Base-by-base conservation (phyloP, 169 alveolate genomes). In the Ichthyophthirius multifiliis region DNA sequence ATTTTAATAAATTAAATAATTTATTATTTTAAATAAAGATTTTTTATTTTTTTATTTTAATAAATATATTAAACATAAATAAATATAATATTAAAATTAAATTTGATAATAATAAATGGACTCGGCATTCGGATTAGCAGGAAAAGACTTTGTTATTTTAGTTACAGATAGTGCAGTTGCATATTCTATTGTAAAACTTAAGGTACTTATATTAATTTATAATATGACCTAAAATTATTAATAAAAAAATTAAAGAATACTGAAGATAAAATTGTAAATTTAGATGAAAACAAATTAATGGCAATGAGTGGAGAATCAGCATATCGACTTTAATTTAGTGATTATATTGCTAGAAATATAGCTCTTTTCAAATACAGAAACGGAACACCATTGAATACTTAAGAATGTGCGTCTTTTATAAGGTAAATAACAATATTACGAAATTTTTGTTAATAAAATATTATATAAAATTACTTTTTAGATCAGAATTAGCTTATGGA, bases 241-340 rank as follows among this genome's bases (percentile, higher is more conserved):
- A 78, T 27, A 15, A 27, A 55, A 18, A 55, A 46, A 46, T 46
- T 1, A 5, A 27, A 55, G 89, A 85, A 84, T 43, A 84, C 80
- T 6, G 96, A 91, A 39, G 93, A 86, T 74, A 91, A 91, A 79
- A 84, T 77, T 55, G 15, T 75, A 5, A 43, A 63, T 47, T 79
- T 91, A 20, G 83, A 85, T 64, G 79, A 83, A 23, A 76, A 84
- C 32, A 88, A 88, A 75, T 48, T 91, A n/a, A 67, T 91, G 63
- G 93, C 93, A 6, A 55, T 82, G 34, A 71, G 90, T 15, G 96
- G 96, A 6, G 96, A 91, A 41, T 77, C 83, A 34, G 85, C 89
- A 27, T 93, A 88, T 48, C 82, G 93, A 76, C 84, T 88, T 31
- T 75, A 82, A 65, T 91, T 86, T 75, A 37, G 88, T n/a, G 89